phyloP scores from a whole-genome alignment of 108 stramenopile genomes.

The Hondaea fermentalgiana region DNA sequence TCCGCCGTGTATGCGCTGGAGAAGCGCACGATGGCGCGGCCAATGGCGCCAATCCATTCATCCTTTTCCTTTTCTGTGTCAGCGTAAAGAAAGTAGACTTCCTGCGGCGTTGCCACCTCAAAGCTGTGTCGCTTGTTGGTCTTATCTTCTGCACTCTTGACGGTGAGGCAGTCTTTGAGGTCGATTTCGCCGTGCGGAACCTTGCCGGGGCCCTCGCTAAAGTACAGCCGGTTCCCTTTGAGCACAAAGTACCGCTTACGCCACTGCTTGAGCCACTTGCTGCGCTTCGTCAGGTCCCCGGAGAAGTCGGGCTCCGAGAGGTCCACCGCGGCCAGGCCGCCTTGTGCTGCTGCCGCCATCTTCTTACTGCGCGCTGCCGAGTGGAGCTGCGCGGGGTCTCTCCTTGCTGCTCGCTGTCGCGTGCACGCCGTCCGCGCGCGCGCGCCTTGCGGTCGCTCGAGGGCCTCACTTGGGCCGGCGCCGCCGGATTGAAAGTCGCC shows the following conservation, averaged over 20 bases:
- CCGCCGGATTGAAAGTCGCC: too few relatives aligned
- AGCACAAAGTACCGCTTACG: slow-evolving; percentile 92
- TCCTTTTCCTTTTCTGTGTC: slow-evolving; percentile 98
- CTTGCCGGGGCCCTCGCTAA: slow-evolving; percentile 59
- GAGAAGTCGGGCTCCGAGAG: slow-evolving; percentile 6
- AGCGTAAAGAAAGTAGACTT: slow-evolving; percentile 86
- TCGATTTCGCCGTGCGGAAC: slow-evolving; percentile 82
- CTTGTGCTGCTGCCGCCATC: not conserved
- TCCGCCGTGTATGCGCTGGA: slow-evolving; percentile 45
- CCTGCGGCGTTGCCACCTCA: slow-evolving; percentile 91
- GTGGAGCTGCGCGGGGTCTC: too few relatives aligned
- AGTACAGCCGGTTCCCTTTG: slow-evolving; percentile 91
- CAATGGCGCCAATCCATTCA: slow-evolving; percentile 98
- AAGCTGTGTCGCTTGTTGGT: slow-evolving; percentile 86
- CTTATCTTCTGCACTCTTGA: slow-evolving; percentile 94
- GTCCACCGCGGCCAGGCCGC: not conserved
- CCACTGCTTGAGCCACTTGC: slow-evolving; percentile 81
- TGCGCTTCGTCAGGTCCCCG: slow-evolving; percentile 50
- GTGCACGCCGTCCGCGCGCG: too few relatives aligned
- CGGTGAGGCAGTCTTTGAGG: slow-evolving; percentile 80
- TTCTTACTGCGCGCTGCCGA: too few relatives aligned
- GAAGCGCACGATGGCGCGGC: slow-evolving; percentile 90
- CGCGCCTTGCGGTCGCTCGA: too few relatives aligned
- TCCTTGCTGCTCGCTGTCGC: too few relatives aligned
- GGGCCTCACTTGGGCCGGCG: too few relatives aligned